These are phyloP conservation scores for Camillea tinctor DNA, from an alignment of 2,329 filamentous ascomycete genomes.

Conservation along the genomic window DNA sequence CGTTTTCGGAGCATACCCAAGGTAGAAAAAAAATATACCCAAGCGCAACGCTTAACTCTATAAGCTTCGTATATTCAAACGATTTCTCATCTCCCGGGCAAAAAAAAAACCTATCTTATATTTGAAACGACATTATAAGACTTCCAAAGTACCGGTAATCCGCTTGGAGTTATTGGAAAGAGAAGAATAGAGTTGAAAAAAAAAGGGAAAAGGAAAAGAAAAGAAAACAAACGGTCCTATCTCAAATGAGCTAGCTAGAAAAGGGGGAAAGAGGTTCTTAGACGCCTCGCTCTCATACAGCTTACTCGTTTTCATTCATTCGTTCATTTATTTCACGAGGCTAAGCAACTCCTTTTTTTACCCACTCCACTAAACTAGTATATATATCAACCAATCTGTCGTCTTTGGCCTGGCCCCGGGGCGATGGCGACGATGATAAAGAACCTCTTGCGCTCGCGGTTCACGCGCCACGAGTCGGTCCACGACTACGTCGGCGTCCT, in stretches of 20 bases:
- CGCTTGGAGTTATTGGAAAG: neutral
- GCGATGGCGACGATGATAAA: constrained; percentile 2
- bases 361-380: neutral
- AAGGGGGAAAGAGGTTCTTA: neutral
- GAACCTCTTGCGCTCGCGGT: constrained; percentile 20
- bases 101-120: neutral
- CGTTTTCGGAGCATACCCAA: neutral
- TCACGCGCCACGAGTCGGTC: constrained; percentile 42
- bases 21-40: neutral
- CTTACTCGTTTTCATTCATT: neutral
- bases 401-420: no score
- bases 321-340: no score
- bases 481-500: constrained; percentile 52
- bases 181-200: neutral
- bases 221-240: neutral
- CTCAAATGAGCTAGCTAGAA: neutral
- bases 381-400: neutral
- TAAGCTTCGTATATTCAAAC: neutral
- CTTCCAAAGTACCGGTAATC: no score
- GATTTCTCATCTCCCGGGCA: neutral
- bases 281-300: neutral
- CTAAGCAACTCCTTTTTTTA: no score
- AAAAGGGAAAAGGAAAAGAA: neutral
- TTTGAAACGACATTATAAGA: neutral
- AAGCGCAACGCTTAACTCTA: neutral